Conservation (phyloP, 306 rosid species). For the Cucurbita moschata region DNA sequence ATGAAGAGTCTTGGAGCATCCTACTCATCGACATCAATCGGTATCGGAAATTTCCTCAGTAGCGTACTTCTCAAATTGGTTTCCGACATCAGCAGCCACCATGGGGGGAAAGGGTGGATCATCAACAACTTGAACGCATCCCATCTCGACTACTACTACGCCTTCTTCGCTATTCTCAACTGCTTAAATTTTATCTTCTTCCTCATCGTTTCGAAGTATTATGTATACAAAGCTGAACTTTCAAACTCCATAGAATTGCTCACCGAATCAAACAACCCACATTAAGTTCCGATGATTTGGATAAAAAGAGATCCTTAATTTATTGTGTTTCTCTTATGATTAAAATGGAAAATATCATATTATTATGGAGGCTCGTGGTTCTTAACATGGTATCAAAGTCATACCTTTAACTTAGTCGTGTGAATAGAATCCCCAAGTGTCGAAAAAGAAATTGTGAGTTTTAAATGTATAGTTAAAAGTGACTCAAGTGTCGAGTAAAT, state of each 20-base stretch:
- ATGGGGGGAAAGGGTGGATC: slow-evolving; percentile 1
- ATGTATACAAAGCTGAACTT: neutral
- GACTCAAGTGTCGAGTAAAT: no score
- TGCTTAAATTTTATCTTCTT: slow-evolving; percentile 1
- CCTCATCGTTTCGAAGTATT: neutral
- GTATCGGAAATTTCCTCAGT: slow-evolving; percentile 10
- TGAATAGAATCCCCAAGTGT: no score
- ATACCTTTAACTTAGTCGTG: no score
- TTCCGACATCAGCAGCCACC: neutral
- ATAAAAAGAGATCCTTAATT: no score
- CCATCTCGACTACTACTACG: slow-evolving; percentile 5
- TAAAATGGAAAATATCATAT: no score
- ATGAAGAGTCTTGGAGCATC: slow-evolving; percentile 14
- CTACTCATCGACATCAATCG: slow-evolving; percentile 4
- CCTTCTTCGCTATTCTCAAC: neutral
- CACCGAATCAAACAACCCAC: neutral
- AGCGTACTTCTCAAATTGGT: slow-evolving; percentile 2
- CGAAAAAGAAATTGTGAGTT: no score
- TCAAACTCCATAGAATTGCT: slow-evolving; percentile 1
- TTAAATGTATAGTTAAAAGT: no score
- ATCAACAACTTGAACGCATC: slow-evolving; percentile 1
- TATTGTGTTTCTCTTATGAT: no score
- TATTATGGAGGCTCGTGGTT: no score
- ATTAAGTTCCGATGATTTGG: neutral
- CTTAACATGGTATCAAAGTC: no score